Conservation (phyloP, 208 protist species). For the Vickermania spadyakhi region DNA sequence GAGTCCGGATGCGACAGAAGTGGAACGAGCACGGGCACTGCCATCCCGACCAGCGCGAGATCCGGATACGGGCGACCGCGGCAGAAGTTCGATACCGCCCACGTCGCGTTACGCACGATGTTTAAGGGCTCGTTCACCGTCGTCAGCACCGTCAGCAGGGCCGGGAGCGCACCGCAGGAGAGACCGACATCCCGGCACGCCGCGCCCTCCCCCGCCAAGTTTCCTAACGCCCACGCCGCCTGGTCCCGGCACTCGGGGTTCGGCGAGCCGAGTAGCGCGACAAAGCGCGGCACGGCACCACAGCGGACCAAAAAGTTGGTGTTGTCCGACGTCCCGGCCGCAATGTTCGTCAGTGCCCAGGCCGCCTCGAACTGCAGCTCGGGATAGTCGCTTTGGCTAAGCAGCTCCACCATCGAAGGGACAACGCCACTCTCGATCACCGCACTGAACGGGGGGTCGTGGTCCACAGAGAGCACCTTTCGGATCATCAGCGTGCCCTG, state of each 20-base stretch:
- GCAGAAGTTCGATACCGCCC: conserved; percentile 98
- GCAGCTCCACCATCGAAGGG: conserved; percentile 90
- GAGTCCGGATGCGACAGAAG: conserved; percentile 88
- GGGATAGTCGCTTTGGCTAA: conserved; percentile 62
- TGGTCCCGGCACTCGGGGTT: conserved; percentile 95
- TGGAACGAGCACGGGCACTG: conserved; percentile 81
- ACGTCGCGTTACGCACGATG: conserved; percentile 92
- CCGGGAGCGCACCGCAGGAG: conserved; percentile 47
- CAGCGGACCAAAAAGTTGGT: conserved; percentile 86
- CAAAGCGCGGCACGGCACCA: conserved; percentile 94
- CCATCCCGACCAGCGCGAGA: conserved; percentile 56
- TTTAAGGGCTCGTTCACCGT: conserved; percentile 41
- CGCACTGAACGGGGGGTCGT: conserved; percentile 92
- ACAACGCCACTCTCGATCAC: conserved; percentile 93
- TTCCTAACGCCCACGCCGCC: conserved; percentile 98
- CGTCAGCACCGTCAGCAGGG: conserved; percentile 61
- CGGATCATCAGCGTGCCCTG: conserved; percentile 77
- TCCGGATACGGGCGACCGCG: conserved; percentile 93
- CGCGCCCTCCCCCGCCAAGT: conserved; percentile 97
- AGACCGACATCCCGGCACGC: conserved; percentile 92
- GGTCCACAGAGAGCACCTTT: conserved; percentile 90
- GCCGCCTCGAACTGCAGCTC: conserved; percentile 97
- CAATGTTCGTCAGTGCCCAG: conserved; percentile 99
- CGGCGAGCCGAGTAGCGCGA: conserved; percentile 87
- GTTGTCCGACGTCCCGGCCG: conserved; percentile 94